Evolutionary conservation across 202 grass and related monocot genomes (phyloP), one percentile per base, ranked within the genome.

Genomic region (Setaria italica): DNA sequence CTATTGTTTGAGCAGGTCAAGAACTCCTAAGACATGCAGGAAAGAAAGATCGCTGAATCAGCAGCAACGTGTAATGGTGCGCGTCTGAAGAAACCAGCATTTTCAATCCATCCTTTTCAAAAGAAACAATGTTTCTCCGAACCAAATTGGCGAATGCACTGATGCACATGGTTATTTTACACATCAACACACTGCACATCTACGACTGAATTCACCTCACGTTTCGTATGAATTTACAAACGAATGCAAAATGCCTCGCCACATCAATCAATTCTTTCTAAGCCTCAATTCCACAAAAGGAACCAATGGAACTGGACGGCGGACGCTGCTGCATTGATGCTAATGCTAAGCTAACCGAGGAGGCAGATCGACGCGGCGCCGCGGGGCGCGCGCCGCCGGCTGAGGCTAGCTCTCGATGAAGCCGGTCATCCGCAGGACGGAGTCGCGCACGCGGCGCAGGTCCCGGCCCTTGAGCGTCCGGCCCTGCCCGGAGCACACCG

Each of bases 391-490:
- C 60, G 64, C 16, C 62, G 29, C 3, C 5, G 11, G 41, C 37
- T 0, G 48, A 1, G 13, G 72, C 60, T 84, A 97, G 76, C 89
- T 84, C 86, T 98, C 95, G 79, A 93, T 89, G 89, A 90, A 95
- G 48, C 95, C 95, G 70, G 95, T 98, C 93, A 98, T 98, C 47
- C 87, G 89, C 32, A 93, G 86, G 78, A 98, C 87, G 74, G 93
- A 86, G 42, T 93, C 85, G 67, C 95, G 90, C 6, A 87, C 80
- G 48, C 87, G 89, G 9, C 87, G 57, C 29, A 98, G 93, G 80
- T 98, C 93, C 4, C 95, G 88, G 39, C 95, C 95, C 87, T 95
- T 98, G 62, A 98, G 91, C 69, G 92, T 93, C 66, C 95, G 84
- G 10, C 95, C 92, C 59, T 95, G 90, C n/a, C 95, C 95, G 35